Evolutionary conservation across 257 asterid genomes (phyloP), one percentile per base, ranked within the genome.

Genomic region (Anisodus acutangulus): DNA sequence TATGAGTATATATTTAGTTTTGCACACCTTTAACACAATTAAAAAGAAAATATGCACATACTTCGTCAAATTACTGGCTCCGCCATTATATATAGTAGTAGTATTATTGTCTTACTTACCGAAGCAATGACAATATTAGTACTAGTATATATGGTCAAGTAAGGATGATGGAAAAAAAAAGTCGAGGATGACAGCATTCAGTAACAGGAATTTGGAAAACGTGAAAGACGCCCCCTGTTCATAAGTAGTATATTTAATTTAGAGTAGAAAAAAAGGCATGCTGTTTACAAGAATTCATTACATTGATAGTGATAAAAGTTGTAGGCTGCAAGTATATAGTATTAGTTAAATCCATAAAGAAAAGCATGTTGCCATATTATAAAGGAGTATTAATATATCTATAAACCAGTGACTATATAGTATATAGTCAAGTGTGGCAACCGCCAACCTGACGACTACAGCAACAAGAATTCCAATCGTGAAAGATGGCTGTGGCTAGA

Each of bases 341-440:
- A 60, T 22, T 17, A 62, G 8, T 63, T 64, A 2, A 4, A 10
- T 35, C 7, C 37, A 64, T 22, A 64, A 22, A 26, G 13, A 35
- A 63, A 63, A 19, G 5, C 15, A 11, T 26, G 69, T 9, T 63
- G 39, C 15, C 68, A 19, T 62, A 62, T 62, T 39, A 39, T 2
- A 39, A 39, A 39, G 43, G 43, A 39, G 43, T 39, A 39, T 39
- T 22, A 22, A 22, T 9, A 0, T 22, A 17, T 59, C 26, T 7
- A 16, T 59, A 59, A 10, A 59, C 5, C 10, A 59, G 66, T 59
- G 66, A 63, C 39, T 3, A 19, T 4, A 9, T 62, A 9, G 31
- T 17, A 60, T 39, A 39, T 63, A 22, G 41, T 63, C 69, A 63
- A 63, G 69, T 63, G 69, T 63, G 69, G 41, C 69, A 63, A 63